Evolutionary conservation across 2,329 filamentous ascomycete species (phyloP).

Genomic region (Sporothrix humicola): DNA sequence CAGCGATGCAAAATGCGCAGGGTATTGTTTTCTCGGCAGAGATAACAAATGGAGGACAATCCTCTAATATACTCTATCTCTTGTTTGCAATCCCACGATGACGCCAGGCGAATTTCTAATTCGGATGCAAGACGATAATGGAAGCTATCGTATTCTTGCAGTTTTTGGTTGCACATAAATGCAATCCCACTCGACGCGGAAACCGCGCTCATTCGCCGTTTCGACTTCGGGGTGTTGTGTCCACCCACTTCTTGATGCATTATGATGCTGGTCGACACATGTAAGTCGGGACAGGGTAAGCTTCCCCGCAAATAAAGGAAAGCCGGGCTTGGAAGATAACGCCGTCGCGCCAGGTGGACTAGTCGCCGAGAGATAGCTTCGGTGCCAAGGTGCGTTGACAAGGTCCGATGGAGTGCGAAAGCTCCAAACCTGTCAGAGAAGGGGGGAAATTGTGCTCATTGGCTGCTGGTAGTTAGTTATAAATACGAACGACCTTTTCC

Average conservation of each 20-base stretch:
- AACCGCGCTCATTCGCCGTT: conserved; percentile 23
- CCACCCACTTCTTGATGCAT: neutral
- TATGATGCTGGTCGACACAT: conserved; percentile 1
- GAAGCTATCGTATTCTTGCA: conserved; percentile 4
- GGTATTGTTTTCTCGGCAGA: no score
- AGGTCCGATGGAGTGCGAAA: neutral
- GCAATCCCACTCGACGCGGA: neutral
- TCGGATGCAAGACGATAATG: no score
- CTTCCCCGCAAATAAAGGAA: conserved; percentile 5
- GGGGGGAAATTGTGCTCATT: conserved; percentile 27
- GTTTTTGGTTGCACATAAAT: neutral
- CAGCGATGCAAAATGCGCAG: no score
- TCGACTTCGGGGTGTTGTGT: neutral
- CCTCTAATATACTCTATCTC: conserved; percentile 4
- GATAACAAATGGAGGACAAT: neutral
- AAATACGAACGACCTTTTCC: neutral
- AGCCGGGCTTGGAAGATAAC: conserved; percentile 4
- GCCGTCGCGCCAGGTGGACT: neutral
- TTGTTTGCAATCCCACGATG: neutral
- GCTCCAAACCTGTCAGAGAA: neutral
- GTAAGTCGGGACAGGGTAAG: neutral
- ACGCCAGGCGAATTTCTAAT: neutral
- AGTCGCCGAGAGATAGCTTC: neutral
- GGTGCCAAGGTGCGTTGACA: neutral
- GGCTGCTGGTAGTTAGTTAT: neutral